These are phyloP conservation scores for Fonsecaea erecta DNA, from an alignment of 2,329 filamentous ascomycete species.

Conservation along the genomic window DNA sequence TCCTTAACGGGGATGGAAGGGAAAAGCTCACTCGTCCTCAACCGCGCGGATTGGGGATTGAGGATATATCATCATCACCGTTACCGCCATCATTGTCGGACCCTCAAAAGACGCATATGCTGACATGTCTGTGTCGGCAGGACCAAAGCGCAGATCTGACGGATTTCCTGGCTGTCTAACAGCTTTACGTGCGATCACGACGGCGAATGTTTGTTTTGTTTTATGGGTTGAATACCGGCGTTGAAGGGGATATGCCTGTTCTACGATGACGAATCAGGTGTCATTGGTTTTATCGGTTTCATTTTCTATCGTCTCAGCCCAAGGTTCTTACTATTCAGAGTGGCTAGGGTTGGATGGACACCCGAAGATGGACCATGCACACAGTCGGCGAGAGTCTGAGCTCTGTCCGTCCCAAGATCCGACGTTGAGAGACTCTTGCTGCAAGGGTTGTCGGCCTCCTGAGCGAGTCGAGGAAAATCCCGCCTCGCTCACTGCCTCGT, in stretches of 20 bases:
- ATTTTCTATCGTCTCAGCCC: neutral
- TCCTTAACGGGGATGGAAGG: too few species aligned
- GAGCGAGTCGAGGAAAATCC: neutral
- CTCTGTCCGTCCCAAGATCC: neutral
- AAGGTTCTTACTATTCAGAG: neutral
- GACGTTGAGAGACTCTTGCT: neutral
- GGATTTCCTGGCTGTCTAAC: constrained; percentile 14
- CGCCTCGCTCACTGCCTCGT: neutral
- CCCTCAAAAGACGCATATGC: neutral
- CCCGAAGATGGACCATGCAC: neutral
- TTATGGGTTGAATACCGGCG: neutral
- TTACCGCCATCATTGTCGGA: neutral
- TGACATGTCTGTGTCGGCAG: constrained; percentile 4
- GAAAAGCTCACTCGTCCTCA: neutral
- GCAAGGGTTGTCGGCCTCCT: too few species aligned
- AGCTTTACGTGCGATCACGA: neutral
- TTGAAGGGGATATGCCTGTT: neutral
- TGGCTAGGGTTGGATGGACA: neutral
- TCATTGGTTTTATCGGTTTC: neutral
- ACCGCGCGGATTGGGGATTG: neutral
- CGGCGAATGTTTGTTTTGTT: neutral
- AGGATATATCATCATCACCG: neutral
- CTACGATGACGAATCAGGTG: too few species aligned
- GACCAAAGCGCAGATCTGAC: constrained; percentile 13
- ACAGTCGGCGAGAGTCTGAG: neutral